Evolutionary conservation across 257 asterid species (phyloP), one percentile per base, ranked within the genome.

Genomic region (Forsythia suspensa): DNA sequence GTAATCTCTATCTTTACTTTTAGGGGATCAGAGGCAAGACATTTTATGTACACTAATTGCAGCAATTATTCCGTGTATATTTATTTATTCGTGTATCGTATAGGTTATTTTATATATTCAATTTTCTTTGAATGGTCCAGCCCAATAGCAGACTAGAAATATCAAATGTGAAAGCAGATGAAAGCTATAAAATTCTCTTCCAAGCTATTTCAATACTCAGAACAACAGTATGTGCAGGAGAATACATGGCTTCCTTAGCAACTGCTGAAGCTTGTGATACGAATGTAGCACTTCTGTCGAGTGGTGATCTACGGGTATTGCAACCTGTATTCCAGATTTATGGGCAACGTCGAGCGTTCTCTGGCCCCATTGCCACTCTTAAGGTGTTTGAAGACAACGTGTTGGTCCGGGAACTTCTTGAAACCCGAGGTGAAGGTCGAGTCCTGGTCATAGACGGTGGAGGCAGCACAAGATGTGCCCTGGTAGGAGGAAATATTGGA

Each of bases 321-420:
- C 92, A 91, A 24, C 98, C 98, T 0, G 52, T 91, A 34, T 92
- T 94, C 88, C 88, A 92, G 86, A 84, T 84, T 34, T 94, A 91
- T 46, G 98, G 98, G 18, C 94, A 91, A 70, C 15, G 81, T 12
- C 89, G 89, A 6, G 88, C 90, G 2, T 94, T 91, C 81, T 90
- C 94, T 0, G 97, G 97, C 46, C 92, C 96, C 2, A 80, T 94
- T 2, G 89, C 81, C 20, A 94, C 98, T 18, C 87, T 94, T 12
- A 94, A 90, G 86, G 89, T 90, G 70, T 92, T 86, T 15, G 97
- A 94, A 79, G 97, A 94, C 86, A 94, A 92, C n/a, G 95, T 91
- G 18, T 52, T 90, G 80, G 91, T 92, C 2, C 85, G 98, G 72
- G 92, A 88, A 86, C 84, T 89, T 81, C 95, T 94, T 0, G 97